Evolutionary conservation across 208 protist genomes (phyloP).

Genomic region (Trypanosoma theileri): DNA sequence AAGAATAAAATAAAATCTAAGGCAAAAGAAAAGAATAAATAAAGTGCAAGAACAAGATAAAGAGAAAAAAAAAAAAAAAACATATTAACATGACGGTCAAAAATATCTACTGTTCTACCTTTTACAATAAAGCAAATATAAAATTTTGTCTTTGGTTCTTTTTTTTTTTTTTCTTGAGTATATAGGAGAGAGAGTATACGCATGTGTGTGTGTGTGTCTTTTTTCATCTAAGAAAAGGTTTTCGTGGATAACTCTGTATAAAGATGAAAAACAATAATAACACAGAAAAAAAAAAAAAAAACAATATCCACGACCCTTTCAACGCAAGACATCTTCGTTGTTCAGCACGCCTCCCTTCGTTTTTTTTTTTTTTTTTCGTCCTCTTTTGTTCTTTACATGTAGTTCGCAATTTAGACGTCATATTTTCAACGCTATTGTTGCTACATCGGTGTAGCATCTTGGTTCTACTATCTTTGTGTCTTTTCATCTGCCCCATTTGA

Average conservation of each 20-base stretch:
- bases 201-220: too few species aligned
- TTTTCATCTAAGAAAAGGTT: too few species aligned
- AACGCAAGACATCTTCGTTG: too few species aligned
- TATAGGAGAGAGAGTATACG: slow-evolving; percentile 6
- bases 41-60: not conserved
- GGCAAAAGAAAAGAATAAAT: not conserved
- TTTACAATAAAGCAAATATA: too few species aligned
- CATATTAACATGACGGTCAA: not conserved
- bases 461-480: not conserved
- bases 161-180: not conserved
- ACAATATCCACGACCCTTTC: not conserved
- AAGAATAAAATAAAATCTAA: not conserved
- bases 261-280: slow-evolving; percentile 17
- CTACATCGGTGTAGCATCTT: not conserved
- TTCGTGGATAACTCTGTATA: not conserved
- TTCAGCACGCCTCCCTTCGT: too few species aligned
- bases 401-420: not conserved
- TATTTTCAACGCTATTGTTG: not conserved
- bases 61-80: not conserved
- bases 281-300: slow-evolving; percentile 12
- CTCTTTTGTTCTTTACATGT: slow-evolving; percentile 7
- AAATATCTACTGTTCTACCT: not conserved
- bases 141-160: not conserved
- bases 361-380: not conserved
- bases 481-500: slow-evolving; percentile 13